A percentile compares a stretch with the other conserved stretches of the same genome.
Evolutionary conservation across 1,284 basidiomycete species (phyloP).

Genomic region (Cryptococcus depauperatus): DNA sequence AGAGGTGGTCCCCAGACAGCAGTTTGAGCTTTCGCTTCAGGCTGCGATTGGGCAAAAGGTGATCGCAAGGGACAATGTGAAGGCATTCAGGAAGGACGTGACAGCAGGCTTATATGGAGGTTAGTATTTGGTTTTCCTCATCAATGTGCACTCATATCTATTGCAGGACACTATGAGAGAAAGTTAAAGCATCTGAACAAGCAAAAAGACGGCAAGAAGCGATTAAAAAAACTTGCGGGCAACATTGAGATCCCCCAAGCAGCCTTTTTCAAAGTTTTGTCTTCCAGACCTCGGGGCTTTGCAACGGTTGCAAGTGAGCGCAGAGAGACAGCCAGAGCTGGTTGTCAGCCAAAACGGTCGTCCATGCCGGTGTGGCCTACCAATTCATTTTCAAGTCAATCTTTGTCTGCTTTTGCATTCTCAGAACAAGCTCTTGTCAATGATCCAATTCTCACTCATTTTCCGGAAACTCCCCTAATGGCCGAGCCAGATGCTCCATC

Average conservation of each 20-base stretch:
- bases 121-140: slow-evolving; percentile 29
- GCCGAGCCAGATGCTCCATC: no score
- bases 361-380: no score
- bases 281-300: slow-evolving; percentile 45
- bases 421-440: no score
- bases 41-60: slow-evolving; percentile 69
- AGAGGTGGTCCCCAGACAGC: slow-evolving; percentile 81
- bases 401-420: no score
- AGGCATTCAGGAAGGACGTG: slow-evolving; percentile 84
- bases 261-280: slow-evolving; percentile 78
- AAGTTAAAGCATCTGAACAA: slow-evolving; percentile 86
- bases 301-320: no score
- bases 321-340: no score
- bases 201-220: slow-evolving; percentile 83
- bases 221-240: slow-evolving; percentile 71
- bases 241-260: slow-evolving; percentile 80
- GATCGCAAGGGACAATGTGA: slow-evolving; percentile 78
- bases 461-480: no score
- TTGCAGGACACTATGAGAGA: slow-evolving; percentile 70
- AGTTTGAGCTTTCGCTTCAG: slow-evolving; percentile 91
- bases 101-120: slow-evolving; percentile 91
- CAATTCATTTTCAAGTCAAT: no score
- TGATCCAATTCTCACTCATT: no score
- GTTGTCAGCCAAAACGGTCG: no score
- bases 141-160: not conserved